A percentile compares a stretch with the other conserved stretches of the same genome.
phyloP scores from a whole-genome alignment of 129 eudicot genomes.

The Chrysanthemum makinoi region DNA sequence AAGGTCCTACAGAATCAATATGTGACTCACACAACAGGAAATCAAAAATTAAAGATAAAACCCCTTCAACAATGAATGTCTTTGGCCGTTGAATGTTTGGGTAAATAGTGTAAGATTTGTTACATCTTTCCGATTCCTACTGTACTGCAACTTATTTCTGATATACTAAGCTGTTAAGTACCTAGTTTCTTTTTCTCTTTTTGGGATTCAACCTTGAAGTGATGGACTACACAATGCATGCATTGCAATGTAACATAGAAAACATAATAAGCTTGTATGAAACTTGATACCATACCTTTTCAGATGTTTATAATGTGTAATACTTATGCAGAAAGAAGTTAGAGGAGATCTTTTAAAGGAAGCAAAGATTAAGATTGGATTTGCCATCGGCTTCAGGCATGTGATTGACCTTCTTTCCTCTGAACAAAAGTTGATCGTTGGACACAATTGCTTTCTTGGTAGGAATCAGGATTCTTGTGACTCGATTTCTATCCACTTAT shows the following conservation, averaged over 20 bases:
- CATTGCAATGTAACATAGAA: neutral
- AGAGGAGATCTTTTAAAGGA: conserved; percentile 43
- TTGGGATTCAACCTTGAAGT: neutral
- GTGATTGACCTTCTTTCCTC: conserved; percentile 88
- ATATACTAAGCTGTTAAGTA: neutral
- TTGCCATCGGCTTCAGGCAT: conserved; percentile 86
- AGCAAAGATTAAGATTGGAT: conserved; percentile 57
- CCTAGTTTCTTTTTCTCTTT: neutral
- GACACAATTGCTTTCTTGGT: conserved; percentile 98
- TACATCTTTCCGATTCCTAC: neutral
- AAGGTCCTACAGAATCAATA: too few species aligned
- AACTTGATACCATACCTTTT: neutral
- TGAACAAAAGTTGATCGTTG: conserved; percentile 83
- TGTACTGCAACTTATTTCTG: neutral
- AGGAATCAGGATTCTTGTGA: conserved; percentile 20
- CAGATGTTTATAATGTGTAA: neutral
- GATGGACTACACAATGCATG: neutral
- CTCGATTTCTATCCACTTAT: conserved; percentile 5
- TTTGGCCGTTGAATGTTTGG: too few species aligned
- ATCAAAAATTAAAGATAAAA: too few species aligned
- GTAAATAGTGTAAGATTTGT: neutral
- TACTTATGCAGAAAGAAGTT: conserved; percentile 61
- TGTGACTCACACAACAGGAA: too few species aligned
- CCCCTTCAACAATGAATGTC: too few species aligned
- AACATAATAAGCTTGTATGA: neutral